A percentile compares a stretch with the other conserved stretches of the same genome.
phyloP scores from a whole-genome alignment of 768 basidiomycete species.

The Leccinellum rugosiceps region DNA sequence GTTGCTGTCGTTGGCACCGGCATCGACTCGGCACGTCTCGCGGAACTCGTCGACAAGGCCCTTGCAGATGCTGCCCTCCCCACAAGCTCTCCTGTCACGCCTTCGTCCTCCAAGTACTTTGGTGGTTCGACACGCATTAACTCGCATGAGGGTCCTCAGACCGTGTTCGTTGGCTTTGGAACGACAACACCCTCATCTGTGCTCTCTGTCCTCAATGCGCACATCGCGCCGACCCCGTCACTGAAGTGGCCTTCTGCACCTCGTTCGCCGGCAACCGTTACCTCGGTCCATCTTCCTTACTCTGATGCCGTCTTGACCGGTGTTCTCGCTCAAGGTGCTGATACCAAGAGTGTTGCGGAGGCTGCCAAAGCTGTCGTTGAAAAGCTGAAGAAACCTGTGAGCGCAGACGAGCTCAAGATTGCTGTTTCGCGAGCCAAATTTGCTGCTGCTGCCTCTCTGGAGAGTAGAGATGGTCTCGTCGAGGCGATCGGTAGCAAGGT shows the following conservation, averaged over 20 bases:
- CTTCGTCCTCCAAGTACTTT: slow-evolving; percentile 49
- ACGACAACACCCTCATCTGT: slow-evolving; percentile 63
- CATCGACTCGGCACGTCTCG: slow-evolving; percentile 68
- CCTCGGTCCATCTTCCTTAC: slow-evolving; percentile 80
- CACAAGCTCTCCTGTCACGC: slow-evolving; percentile 33
- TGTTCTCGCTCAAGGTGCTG: slow-evolving; percentile 69
- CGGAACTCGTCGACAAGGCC: slow-evolving; percentile 67
- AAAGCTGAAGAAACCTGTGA: slow-evolving; percentile 57
- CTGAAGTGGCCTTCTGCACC: slow-evolving; percentile 81
- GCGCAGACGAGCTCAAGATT: slow-evolving; percentile 67
- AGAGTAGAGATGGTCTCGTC: slow-evolving; percentile 67
- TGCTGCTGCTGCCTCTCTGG: slow-evolving; percentile 63
- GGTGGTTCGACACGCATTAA: slow-evolving; percentile 87
- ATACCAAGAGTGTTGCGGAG: slow-evolving; percentile 58
- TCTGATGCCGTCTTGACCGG: slow-evolving; percentile 91
- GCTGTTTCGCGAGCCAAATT: slow-evolving; percentile 92
- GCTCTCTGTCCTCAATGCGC: slow-evolving; percentile 73
- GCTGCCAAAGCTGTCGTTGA: slow-evolving; percentile 68
- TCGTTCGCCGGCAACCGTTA: slow-evolving; percentile 60
- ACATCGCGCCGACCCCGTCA: slow-evolving; percentile 74
- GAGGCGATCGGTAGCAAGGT: slow-evolving; percentile 65
- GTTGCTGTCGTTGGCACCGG: slow-evolving; percentile 87
- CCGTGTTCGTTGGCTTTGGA: slow-evolving; percentile 88
- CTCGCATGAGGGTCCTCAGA: slow-evolving; percentile 59
- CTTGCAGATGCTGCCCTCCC: slow-evolving; percentile 41